Evolutionary conservation across 2,329 filamentous ascomycete genomes (phyloP).

Genomic region (Aspergillus aculeatinus): DNA sequence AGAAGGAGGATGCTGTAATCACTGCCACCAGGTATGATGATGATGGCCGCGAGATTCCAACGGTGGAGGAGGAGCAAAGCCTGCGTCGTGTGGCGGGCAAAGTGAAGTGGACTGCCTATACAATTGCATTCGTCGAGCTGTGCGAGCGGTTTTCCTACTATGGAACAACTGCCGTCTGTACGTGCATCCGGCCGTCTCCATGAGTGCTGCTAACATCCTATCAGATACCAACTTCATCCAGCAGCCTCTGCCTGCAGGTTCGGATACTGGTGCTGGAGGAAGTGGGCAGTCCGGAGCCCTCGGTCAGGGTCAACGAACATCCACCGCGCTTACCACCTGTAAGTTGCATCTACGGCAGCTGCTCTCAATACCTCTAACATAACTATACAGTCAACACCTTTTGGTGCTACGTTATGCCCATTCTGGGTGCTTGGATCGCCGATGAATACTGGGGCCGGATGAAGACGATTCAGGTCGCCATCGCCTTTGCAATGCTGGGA

Average conservation of each 20-base stretch:
- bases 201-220: constrained; percentile 10
- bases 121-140: constrained; percentile 70
- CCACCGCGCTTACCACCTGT: constrained; percentile 53
- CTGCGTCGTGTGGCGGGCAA: constrained; percentile 38
- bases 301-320: constrained; percentile 59
- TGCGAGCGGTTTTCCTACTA: constrained; percentile 79
- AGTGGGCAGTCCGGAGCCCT: constrained; percentile 51
- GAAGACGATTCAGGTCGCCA: constrained; percentile 68
- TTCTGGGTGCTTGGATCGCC: constrained; percentile 62
- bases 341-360: constrained; percentile 14
- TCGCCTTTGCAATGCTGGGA: constrained; percentile 62
- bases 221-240: constrained; percentile 63
- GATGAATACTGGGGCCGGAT: constrained; percentile 71
- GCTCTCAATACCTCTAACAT: not conserved
- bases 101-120: constrained; percentile 66
- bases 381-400: constrained; percentile 55
- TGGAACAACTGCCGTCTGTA: constrained; percentile 67
- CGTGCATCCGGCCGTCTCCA: constrained; percentile 24
- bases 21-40: not conserved
- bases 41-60: constrained; percentile 27
- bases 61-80: constrained; percentile 33
- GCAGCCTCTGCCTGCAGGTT: constrained; percentile 54
- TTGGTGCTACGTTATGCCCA: constrained; percentile 62
- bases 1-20: constrained; percentile 10
- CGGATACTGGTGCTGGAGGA: constrained; percentile 52